Base-by-base conservation (phyloP, 495 filamentous ascomycete genomes). In the Collariella sp. region DNA sequence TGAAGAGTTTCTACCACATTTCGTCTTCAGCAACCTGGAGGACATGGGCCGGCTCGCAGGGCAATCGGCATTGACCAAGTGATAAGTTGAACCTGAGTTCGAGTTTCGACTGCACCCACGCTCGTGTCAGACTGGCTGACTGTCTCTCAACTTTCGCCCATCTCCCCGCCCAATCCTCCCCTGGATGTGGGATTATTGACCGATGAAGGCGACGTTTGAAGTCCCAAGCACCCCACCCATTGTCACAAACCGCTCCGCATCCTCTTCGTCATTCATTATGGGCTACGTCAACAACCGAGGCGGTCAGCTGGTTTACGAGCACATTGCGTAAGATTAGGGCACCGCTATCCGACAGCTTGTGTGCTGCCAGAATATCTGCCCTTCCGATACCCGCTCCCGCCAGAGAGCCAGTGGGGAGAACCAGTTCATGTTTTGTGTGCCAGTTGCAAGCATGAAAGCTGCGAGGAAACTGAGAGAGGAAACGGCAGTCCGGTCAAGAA, bases 311-410 rank as follows among this genome's bases (percentile, higher is more conserved):
- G 89, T 83, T 62, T 83, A 87, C 48, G 89, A 96, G 67, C 85
- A 91, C 60, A 83, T 91, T 16, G 84, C 86, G 58, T 96, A 89
- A 89, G 90, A 95, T 62, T 89, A 95, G 65, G 88, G 85, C 1
- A 84, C 80, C 15, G 84, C 91, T 2, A 69, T 96, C 0, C 77
- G 84, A 18, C 89, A 95, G 67, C 69, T 88, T 0, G 88, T 0
- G 63, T 94, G 43, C 62, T 95, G 35, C 76, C 83, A 62, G 58
- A 85, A 73, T 67, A 79, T 68, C 61, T 73, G 6, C 74, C 77
- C 2, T 84, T 78, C 48, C 80, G 81, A 7, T 81, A 83, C 60
- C 50, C 72, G 0, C 50, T 81, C 2, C 68, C 76, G 0, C 68
- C 65, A 41, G 77, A n/a, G 23, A 50, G 6, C 67, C 75, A 1